Evolutionary conservation across 73 alveolate genomes (phyloP), one percentile per base, ranked within the genome.

Genomic region (Uronychia setigera): DNA sequence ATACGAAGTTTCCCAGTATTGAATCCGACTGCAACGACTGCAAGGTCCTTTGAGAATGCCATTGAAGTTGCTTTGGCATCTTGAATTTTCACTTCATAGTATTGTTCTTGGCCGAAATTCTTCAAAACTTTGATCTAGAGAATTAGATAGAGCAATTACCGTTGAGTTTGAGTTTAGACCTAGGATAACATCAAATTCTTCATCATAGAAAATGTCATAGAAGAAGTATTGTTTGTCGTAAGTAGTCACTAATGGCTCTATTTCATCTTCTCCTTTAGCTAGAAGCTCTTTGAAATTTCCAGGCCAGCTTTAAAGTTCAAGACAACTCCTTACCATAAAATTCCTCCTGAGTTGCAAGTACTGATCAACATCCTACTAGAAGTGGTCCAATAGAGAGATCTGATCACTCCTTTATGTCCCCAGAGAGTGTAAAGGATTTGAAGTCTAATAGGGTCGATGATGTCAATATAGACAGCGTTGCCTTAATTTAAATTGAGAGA

Each of bases 371-470:
- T 60, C 60, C 74, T 83, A 28, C 91, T 46, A 29, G 74, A 35
- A 9, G 30, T 34, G 0, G 91, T 88, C 94, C 94, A 88, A 29
- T 77, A 46, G 5, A 88, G 35, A 31, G 85, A 76, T 60, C 85
- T 88, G 31, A 88, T 83, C 0, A 88, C 80, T 27, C 94, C 94
- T 78, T 88, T 88, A 59, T 88, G 94, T n/a, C 94, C 94, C 85
- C 83, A 88, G 25, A 88, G 82, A 57, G 94, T 88, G 76, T 58
- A 35, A 0, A 88, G 77, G 5, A 88, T 19, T 32, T 82, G 85
- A 31, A 88, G 77, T 35, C 88, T 88, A 27, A 88, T 58, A 1
- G 94, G 94, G 76, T 88, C 94, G n/a, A 88, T 88, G 25, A 88
- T 83, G 83, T 88, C 94, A 31, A 88, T 88, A 81, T 88, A 88